phyloP scores from a whole-genome alignment of 2,329 filamentous ascomycete genomes.

The Microdochium nivale region DNA sequence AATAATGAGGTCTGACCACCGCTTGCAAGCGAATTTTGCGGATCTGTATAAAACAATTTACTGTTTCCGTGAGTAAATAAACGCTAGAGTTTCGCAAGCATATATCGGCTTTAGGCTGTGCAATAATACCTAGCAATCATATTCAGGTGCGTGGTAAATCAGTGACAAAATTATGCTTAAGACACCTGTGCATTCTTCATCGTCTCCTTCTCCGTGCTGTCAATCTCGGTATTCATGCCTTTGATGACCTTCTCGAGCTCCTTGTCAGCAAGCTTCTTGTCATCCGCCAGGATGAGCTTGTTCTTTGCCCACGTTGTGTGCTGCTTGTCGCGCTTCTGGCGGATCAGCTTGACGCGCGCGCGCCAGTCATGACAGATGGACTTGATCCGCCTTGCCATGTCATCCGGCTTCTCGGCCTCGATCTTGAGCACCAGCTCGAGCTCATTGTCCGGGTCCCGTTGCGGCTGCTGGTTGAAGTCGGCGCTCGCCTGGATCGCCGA shows the following conservation, averaged over 20 bases:
- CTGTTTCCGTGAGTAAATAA: no score
- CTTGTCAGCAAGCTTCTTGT: slow-evolving; percentile 28
- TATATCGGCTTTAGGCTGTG: no score
- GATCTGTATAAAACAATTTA: no score
- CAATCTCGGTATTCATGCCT: slow-evolving; percentile 38
- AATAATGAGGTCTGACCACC: no score
- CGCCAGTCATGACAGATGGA: slow-evolving; percentile 41
- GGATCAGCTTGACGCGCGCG: slow-evolving; percentile 36
- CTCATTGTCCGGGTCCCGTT: slow-evolving; percentile 48
- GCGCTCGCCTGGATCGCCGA: slow-evolving; percentile 40
- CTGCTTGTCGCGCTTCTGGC: slow-evolving; percentile 37
- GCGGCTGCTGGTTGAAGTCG: slow-evolving; percentile 55
- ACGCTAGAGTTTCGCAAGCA: no score
- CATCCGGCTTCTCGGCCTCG: slow-evolving; percentile 42
- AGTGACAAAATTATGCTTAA: no score
- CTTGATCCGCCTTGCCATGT: slow-evolving; percentile 31
- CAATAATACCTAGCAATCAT: no score
- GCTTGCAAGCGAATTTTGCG: no score
- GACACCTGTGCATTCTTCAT: slow-evolving; percentile 23
- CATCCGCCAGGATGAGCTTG: slow-evolving; percentile 32
- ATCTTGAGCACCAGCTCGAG: slow-evolving; percentile 47
- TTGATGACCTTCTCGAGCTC: slow-evolving; percentile 36
- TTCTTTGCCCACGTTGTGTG: slow-evolving; percentile 41
- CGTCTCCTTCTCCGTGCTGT: slow-evolving; percentile 38
- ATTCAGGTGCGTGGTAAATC: no score